Base-by-base conservation (phyloP, 2,329 filamentous ascomycete species). In the Pestalotiopsis sp. region DNA sequence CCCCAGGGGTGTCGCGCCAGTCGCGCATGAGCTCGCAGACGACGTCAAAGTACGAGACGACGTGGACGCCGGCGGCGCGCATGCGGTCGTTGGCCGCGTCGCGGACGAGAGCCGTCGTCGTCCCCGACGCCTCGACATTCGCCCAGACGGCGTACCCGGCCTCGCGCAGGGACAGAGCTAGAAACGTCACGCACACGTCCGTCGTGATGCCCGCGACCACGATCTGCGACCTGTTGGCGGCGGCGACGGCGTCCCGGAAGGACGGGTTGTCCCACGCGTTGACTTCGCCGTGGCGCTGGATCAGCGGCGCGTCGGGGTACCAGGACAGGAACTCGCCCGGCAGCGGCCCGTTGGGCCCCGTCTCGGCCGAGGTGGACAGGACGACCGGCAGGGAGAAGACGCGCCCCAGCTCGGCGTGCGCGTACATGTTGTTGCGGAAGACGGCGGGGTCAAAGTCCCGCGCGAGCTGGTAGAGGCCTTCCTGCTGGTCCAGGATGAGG, bases 251-350 rank as follows among this genome's bases (percentile, higher is more conserved):
- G 1, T 82, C 83, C 45, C 86, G 86, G 82, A 94, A 93, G 0
- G 92, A 87, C 2, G 84, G 73, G 73, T 93, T 93, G 76, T 94
- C 92, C 92, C 91, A 93, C 2, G 92, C 92, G 75, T 93, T 87
- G 74, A 94, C 91, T 76, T 94, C 90, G 52, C 92, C 92, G 70
- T 91, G 85, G 45, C 92, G 88, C 73, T 86, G 83, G 75, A 94
- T 87, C 12, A 93, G 81, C 0, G 92, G 87, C 0, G 90, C 88
- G 60, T 87, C 80, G 31, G 92, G 92, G 75, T 92, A 90, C 87
- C 90, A 86, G 13, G 89, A 84, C 4, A 87, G 77, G 70, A 94
- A 91, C 74, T 93, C 92, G 73, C 90, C 88, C 11, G 91, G 89
- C 1, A 94, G 81, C 1, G 87, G 88, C 1, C 92, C 92, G 76